Base-by-base conservation (phyloP, 306 rosid genomes). In the Rubus idaeus region DNA sequence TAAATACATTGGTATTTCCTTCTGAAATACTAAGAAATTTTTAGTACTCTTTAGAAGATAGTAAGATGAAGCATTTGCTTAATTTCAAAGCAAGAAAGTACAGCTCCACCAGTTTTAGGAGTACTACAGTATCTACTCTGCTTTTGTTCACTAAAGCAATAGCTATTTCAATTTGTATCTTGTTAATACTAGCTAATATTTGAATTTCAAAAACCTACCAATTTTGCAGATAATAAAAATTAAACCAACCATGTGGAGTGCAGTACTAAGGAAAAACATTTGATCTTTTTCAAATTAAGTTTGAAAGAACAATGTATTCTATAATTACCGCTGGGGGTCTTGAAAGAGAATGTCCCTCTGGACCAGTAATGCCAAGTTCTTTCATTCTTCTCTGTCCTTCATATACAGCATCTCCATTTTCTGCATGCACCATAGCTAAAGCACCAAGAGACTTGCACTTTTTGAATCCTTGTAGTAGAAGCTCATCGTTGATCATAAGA, bases 381-480 rank as follows among this genome's bases (percentile, higher is more conserved):
- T 85, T 90, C 93, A 94, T 94, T 86, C 88, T 89, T 40, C 85
- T 83, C 70, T 94, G 98, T 70, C 98, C 98, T 90, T 89, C 97
- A 52, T 74, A 79, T 39, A 92, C 96, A 68, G 91, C 97, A 79
- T 94, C 96, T 73, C 97, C 98, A 86, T 92, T 94, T 90, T 94
- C 98, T 61, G 97, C 98, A 88, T 94, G 98, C 68, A 94, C 97
- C 98, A 94, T 94, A 65, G 98, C 96, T 79, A 94, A 76, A 77
- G 98, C 97, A 71, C 98, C 98, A 50, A 94, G 98, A 70, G 96
- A 89, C 88, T 92, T 92, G 90, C 98, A 92, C 82, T 81, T 94
- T 76, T 84, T 89, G 64, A 94, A 84, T 67, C 93, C 98, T 87
- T 94, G 87, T 78, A 94, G 77, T 62, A 94, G 86, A 75, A 94